Conservation (phyloP, 2,329 filamentous ascomycete species). For the Cercospora zeae-maydis region DNA sequence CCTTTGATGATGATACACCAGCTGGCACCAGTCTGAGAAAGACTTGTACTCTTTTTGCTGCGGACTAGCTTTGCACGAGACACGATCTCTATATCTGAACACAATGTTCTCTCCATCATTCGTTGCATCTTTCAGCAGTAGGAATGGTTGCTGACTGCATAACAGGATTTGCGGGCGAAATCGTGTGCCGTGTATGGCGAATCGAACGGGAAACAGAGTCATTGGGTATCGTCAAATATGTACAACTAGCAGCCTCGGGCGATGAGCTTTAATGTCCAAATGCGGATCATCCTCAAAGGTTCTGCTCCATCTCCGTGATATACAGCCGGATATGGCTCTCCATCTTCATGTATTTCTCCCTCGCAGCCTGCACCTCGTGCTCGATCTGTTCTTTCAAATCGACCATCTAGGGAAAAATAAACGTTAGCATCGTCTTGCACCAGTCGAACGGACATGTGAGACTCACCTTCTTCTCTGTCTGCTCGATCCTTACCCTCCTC, state of each 20-base stretch:
- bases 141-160: background rate
- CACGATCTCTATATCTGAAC: slow-evolving; percentile 21
- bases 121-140: background rate
- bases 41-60: slow-evolving; percentile 27
- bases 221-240: slow-evolving; percentile 14
- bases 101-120: background rate
- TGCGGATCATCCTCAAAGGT: slow-evolving; percentile 46
- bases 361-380: slow-evolving; percentile 81
- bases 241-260: background rate
- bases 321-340: slow-evolving; percentile 96
- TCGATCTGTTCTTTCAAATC: slow-evolving; percentile 98
- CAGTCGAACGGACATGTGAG: background rate
- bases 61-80: slow-evolving; percentile 29
- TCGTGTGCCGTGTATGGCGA: too few relatives aligned
- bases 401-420: slow-evolving; percentile 65
- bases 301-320: slow-evolving; percentile 98
- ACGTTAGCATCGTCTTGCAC: slow-evolving; percentile 21
- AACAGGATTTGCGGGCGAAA: background rate
- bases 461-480: slow-evolving; percentile 94
- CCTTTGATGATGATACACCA: slow-evolving; percentile 21
- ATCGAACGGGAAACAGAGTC: background rate
- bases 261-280: background rate
- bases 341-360: slow-evolving; percentile 96
- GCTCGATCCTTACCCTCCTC: slow-evolving; percentile 87
- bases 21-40: slow-evolving; percentile 27